Evolutionary conservation across 2,329 filamentous ascomycete species (phyloP).

Genomic region (Coniochaeta pulveracea): DNA sequence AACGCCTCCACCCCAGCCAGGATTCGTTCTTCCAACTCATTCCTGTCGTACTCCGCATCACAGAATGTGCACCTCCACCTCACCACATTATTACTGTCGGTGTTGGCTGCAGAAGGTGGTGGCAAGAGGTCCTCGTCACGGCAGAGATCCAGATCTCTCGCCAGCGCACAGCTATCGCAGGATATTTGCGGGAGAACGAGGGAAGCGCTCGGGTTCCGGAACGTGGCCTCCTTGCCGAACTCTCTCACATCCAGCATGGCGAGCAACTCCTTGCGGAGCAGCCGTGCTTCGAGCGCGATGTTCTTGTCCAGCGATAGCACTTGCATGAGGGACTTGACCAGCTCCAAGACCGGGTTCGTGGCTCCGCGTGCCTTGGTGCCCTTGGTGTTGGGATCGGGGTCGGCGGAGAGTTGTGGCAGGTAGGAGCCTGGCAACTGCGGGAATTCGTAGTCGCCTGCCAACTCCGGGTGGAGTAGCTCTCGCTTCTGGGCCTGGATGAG

Average conservation of each 20-base stretch:
- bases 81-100: constrained; percentile 23
- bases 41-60: constrained; percentile 60
- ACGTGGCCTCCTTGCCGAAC: constrained; percentile 80
- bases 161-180: constrained; percentile 83
- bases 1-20: constrained; percentile 65
- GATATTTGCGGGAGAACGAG: constrained; percentile 66
- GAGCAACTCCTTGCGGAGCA: constrained; percentile 81
- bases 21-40: constrained; percentile 74
- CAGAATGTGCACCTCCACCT: constrained; percentile 73
- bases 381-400: constrained; percentile 2
- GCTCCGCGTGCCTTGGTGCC: constrained; percentile 15
- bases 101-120: constrained; percentile 10
- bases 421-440: constrained; percentile 68
- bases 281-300: constrained; percentile 75
- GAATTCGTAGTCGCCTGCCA: constrained; percentile 79
- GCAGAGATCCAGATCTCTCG: constrained; percentile 83
- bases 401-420: constrained; percentile 28
- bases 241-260: constrained; percentile 88
- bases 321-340: constrained; percentile 90
- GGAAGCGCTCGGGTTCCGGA: constrained; percentile 71
- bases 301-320: constrained; percentile 84
- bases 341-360: constrained; percentile 70
- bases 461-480: constrained; percentile 79
- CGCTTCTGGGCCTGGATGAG: constrained; percentile 80
- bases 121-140: constrained; percentile 75